These are phyloP conservation scores for Eucalyptus dawsonii DNA, from an alignment of 345 rosid species.

Conservation along the genomic window DNA sequence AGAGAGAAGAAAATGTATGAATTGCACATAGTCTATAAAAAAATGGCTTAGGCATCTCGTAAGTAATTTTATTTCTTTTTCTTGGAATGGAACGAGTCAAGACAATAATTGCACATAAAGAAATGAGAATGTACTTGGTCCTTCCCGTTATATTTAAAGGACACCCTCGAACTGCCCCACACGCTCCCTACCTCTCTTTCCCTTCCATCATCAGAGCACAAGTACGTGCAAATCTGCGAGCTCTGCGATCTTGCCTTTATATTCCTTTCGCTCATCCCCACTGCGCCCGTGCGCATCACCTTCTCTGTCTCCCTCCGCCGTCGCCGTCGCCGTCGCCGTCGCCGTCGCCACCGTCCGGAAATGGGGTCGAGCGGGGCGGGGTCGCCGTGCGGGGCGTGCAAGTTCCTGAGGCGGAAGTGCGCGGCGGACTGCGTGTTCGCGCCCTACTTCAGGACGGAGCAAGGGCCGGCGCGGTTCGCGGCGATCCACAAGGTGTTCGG, in stretches of 20 bases:
- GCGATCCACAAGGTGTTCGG: slow-evolving; percentile 78
- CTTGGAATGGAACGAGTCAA: background rate
- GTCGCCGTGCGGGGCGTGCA: slow-evolving; percentile 81
- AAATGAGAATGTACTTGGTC: background rate
- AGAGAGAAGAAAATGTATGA: background rate
- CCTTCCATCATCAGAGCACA: background rate
- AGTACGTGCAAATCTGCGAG: background rate
- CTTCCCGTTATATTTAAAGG: background rate
- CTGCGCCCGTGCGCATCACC: slow-evolving; percentile 25
- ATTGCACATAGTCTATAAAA: background rate
- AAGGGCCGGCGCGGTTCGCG: slow-evolving; percentile 55
- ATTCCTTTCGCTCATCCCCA: slow-evolving; percentile 26
- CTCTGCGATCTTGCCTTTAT: background rate
- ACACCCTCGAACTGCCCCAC: background rate
- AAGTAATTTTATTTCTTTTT: background rate
- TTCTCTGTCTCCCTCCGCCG: background rate
- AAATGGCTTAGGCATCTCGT: background rate
- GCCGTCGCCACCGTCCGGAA: background rate
- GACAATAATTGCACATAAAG: background rate
- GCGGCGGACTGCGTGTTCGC: slow-evolving; percentile 60
- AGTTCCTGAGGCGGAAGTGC: slow-evolving; percentile 64
- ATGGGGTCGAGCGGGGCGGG: slow-evolving; percentile 11
- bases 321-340: no score
- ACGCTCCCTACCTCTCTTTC: background rate
- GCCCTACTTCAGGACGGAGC: slow-evolving; percentile 63